These are phyloP conservation scores for Oryza officinalis DNA, from an alignment of 176 grass and related monocot genomes.

Conservation along the genomic window DNA sequence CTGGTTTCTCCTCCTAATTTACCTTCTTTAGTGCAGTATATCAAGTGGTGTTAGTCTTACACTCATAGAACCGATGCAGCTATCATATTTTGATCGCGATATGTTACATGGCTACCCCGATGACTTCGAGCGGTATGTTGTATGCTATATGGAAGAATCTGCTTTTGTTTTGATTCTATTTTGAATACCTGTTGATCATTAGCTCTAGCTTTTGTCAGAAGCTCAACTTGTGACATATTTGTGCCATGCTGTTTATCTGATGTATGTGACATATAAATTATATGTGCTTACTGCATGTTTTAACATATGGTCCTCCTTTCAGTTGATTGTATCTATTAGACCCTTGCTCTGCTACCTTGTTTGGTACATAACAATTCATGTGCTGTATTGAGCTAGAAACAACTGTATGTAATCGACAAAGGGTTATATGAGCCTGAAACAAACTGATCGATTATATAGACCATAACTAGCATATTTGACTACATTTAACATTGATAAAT, in stretches of 20 bases:
- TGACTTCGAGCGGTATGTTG: conserved; percentile 59
- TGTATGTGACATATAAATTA: not conserved
- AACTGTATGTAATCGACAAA: not conserved
- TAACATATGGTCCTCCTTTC: not conserved
- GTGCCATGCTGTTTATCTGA: not conserved
- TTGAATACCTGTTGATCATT: not conserved
- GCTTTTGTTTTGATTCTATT: conserved; percentile 3
- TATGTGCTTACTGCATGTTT: not conserved
- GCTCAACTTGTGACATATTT: not conserved
- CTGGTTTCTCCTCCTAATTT: conserved; percentile 13
- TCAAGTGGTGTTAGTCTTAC: conserved; percentile 50
- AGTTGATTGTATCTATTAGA: not conserved
- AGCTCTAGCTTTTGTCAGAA: not conserved
- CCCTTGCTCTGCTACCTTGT: not conserved
- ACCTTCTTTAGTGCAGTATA: conserved; percentile 31
- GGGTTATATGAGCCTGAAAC: not conserved
- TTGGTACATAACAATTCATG: not conserved
- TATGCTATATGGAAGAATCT: conserved; percentile 13
- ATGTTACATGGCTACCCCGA: conserved; percentile 59
- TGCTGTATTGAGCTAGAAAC: not conserved
- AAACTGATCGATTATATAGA: not conserved
- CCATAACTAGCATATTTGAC: not conserved
- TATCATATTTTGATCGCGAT: conserved; percentile 57
- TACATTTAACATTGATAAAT: not conserved
- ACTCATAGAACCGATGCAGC: conserved; percentile 51